Evolutionary conservation across 202 grass and related monocot genomes (phyloP).

Genomic region (Brachypodium distachyon): DNA sequence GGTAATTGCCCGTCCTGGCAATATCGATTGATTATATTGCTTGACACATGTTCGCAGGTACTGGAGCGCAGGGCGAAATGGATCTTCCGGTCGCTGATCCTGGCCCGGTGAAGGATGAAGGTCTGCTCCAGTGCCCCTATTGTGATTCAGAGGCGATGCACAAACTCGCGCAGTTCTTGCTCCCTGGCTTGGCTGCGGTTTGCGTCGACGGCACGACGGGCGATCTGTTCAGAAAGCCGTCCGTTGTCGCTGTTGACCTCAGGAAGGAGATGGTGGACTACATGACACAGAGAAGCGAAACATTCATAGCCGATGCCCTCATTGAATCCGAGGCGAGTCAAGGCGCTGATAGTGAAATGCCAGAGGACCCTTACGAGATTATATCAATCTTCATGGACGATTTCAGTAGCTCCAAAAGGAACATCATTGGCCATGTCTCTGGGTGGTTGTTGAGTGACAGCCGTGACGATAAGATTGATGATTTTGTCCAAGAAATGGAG

Average conservation of each 20-base stretch:
- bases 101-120: constrained; percentile 33
- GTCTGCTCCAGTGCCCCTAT: constrained; percentile 42
- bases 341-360: constrained; percentile 27
- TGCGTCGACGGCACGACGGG: constrained; percentile 61
- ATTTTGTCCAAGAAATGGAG: constrained; percentile 86
- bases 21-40: background rate
- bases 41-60: background rate
- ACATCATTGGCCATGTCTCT: constrained; percentile 73
- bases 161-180: constrained; percentile 54
- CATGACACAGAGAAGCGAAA: constrained; percentile 55
- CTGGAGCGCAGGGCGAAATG: constrained; percentile 15
- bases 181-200: constrained; percentile 59
- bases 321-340: constrained; percentile 28
- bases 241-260: constrained; percentile 51
- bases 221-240: constrained; percentile 50
- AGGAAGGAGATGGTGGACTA: constrained; percentile 85
- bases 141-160: constrained; percentile 59
- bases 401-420: constrained; percentile 65
- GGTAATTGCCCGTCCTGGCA: background rate
- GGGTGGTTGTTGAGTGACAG: constrained; percentile 66
- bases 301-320: constrained; percentile 47
- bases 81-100: constrained; percentile 40
- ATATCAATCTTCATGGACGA: constrained; percentile 69
- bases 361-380: constrained; percentile 50
- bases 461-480: constrained; percentile 78